A percentile compares a stretch with the other conserved stretches of the same genome.
Evolutionary conservation across 2,329 filamentous ascomycete species (phyloP).

Genomic region (Hypoxylon sp.): DNA sequence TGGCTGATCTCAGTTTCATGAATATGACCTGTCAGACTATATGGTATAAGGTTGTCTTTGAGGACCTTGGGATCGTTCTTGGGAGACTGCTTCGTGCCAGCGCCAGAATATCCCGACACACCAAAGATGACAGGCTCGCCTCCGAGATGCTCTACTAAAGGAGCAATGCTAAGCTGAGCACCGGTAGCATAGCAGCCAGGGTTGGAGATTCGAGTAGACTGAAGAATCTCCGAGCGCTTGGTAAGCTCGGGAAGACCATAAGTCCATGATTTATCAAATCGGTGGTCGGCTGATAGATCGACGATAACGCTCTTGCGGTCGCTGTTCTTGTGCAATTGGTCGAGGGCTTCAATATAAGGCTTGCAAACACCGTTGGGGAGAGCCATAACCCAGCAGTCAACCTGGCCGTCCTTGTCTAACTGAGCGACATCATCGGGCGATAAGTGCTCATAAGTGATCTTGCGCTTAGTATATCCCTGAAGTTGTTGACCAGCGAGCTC

Average conservation of each 20-base stretch:
- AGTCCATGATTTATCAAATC: constrained; percentile 87
- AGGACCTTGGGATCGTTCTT: constrained; percentile 93
- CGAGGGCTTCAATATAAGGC: constrained; percentile 91
- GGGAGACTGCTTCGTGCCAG: constrained; percentile 91
- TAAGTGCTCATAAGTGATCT: constrained; percentile 93
- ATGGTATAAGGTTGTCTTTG: constrained; percentile 89
- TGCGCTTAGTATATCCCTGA: constrained; percentile 89
- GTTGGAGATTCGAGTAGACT: constrained; percentile 87
- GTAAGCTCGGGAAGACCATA: constrained; percentile 92
- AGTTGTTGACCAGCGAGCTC: constrained; percentile 90
- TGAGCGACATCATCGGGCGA: constrained; percentile 86
- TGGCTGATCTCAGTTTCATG: constrained; percentile 91
- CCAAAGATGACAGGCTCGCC: constrained; percentile 89
- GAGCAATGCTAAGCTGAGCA: constrained; percentile 89
- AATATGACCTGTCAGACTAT: constrained; percentile 92
- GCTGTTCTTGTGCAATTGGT: constrained; percentile 73
- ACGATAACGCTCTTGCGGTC: constrained; percentile 81
- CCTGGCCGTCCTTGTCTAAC: constrained; percentile 85
- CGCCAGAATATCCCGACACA: constrained; percentile 93
- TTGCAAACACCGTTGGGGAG: constrained; percentile 95
- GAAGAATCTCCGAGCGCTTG: constrained; percentile 80
- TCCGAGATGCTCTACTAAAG: constrained; percentile 81
- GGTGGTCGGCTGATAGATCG: constrained; percentile 96
- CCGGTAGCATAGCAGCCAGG: constrained; percentile 97
- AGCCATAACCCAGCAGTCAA: constrained; percentile 98